Evolutionary conservation across 352 stramenopile species (phyloP), one percentile per base, ranked within the genome.

Genomic region (Globisporangium acanthophoron): DNA sequence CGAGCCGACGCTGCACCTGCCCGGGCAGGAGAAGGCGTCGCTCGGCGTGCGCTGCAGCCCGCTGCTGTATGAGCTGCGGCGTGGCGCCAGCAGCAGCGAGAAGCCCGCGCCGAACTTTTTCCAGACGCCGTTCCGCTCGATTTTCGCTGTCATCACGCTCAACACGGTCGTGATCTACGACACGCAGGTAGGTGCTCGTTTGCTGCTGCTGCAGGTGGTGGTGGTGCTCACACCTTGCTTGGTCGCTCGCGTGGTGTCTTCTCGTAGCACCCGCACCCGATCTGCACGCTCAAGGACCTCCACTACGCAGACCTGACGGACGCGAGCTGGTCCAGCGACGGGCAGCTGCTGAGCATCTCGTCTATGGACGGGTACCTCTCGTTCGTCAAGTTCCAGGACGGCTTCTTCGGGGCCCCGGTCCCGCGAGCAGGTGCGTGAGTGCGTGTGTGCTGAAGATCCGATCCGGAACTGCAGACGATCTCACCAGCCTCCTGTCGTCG

Each of bases 231-330:
- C 24, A 27, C 1, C 24, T 27, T 27, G 24, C 3, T 27, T 1
- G 24, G 24, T 27, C 39, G 21, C 16, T 85, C 64, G 21, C 35
- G 2, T 51, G 7, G 5, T 54, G 16, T 47, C 31, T 48, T 3
- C 20, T 24, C 5, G 21, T 55, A 90, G 79, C 81, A 89, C 80
- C 21, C 65, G 24, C 73, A 90, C 40, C 94, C 96, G 7, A 80
- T 98, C 7, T 90, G 83, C 44, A 85, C 96, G 31, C 81, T 96
- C 47, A 86, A 90, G 58, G 87, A 94, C 47, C 73, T 98, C 21
- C 96, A 98, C 72, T 98, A 98, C 76, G 88, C 94, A 11, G 87
- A 97, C 33, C 78, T 99, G 54, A 98, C 94, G 16, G 95, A 98
- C 74, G 85, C 80, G 31, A 85, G 79, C 47, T 99, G 96, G 96